These are phyloP conservation scores for Boletus reticuloceps DNA, from an alignment of 768 basidiomycete genomes.

Conservation along the genomic window DNA sequence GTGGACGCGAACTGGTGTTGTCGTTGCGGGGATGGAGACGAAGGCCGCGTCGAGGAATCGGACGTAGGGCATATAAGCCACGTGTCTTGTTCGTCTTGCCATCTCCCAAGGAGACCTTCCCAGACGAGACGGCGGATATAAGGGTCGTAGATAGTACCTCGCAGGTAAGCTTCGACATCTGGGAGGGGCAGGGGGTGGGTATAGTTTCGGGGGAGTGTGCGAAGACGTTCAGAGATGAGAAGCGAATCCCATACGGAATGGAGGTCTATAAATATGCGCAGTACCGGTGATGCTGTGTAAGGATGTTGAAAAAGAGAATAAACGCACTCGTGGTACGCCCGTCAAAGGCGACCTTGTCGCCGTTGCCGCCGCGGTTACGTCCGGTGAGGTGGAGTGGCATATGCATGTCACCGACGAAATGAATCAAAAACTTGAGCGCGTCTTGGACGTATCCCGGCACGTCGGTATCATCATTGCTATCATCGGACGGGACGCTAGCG, in stretches of 20 bases:
- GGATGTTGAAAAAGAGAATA: background rate
- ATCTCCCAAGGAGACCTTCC: conserved; percentile 65
- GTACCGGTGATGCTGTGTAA: no score
- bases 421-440: conserved; percentile 89
- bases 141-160: conserved; percentile 82
- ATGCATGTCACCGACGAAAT: conserved; percentile 93
- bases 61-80: conserved; percentile 64
- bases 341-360: conserved; percentile 70
- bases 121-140: conserved; percentile 86
- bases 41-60: no score
- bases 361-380: conserved; percentile 85
- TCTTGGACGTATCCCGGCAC: conserved; percentile 53
- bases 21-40: background rate
- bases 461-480: conserved; percentile 15
- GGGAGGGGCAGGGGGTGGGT: conserved; percentile 65
- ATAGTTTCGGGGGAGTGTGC: conserved; percentile 76
- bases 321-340: conserved; percentile 66
- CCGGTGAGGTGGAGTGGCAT: conserved; percentile 91
- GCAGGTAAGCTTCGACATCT: conserved; percentile 63
- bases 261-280: conserved; percentile 46
- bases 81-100: conserved; percentile 13
- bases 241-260: conserved; percentile 89
- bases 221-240: conserved; percentile 82
- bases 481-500: background rate
- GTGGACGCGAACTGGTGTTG: conserved; percentile 11